Conservation (phyloP, 2,329 filamentous ascomycete species). For the Drechslerella dactyloides region DNA sequence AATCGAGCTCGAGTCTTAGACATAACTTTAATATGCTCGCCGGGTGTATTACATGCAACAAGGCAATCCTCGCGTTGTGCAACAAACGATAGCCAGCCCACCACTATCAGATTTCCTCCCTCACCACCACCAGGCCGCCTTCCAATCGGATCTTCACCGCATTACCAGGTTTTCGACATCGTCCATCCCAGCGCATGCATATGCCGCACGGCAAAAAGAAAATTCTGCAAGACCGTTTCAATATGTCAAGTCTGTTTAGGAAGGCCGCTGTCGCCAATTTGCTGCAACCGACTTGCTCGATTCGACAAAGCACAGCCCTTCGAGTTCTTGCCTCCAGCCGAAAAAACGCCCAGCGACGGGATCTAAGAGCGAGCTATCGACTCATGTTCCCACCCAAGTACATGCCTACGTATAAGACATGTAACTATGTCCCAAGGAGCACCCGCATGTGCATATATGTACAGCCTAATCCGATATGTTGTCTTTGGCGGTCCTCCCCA, state of each 20-base stretch:
- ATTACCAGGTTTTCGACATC: slow-evolving; percentile 48
- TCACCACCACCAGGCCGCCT: slow-evolving; percentile 9
- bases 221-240: slow-evolving; percentile 34
- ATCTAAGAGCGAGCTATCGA: background rate
- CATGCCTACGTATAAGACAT: background rate
- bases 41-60: background rate
- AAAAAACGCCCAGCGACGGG: slow-evolving; percentile 4
- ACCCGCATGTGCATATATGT: background rate
- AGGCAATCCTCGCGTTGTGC: background rate
- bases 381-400: background rate
- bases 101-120: background rate
- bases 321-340: background rate
- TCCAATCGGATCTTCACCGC: slow-evolving; percentile 44
- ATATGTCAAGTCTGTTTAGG: slow-evolving; percentile 34
- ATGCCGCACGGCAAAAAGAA: slow-evolving; percentile 20
- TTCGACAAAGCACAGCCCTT: slow-evolving; percentile 12
- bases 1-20: no score
- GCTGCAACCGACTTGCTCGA: slow-evolving; percentile 30
- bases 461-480: background rate
- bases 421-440: background rate
- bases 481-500: no score
- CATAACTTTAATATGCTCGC: no score
- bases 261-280: slow-evolving; percentile 14
- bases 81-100: background rate
- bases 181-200: slow-evolving; percentile 41